These are phyloP conservation scores for Dothistroma pini DNA, from an alignment of 2,329 filamentous ascomycete genomes.

Conservation along the genomic window DNA sequence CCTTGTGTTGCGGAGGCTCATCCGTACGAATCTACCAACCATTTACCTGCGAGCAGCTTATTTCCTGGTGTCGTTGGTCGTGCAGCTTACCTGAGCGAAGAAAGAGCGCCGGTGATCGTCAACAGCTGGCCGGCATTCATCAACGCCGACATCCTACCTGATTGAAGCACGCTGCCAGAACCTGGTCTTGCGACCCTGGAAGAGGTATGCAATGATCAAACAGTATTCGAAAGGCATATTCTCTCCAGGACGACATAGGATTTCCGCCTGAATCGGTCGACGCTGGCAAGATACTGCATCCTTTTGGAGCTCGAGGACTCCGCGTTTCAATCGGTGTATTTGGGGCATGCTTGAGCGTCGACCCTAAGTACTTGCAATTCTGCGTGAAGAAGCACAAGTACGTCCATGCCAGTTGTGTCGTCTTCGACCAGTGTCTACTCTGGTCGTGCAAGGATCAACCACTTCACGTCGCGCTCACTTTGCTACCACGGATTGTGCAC, in stretches of 20 bases:
- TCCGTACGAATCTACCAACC: constrained; percentile 6
- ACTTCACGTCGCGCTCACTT: no score
- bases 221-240: neutral
- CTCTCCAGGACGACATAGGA: no score
- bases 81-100: neutral
- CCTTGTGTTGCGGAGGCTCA: constrained; percentile 3
- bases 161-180: neutral
- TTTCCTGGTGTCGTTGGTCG: neutral
- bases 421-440: no score
- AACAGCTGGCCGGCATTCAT: neutral
- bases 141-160: neutral
- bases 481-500: no score
- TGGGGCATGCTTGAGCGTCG: no score
- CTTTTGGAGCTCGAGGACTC: neutral
- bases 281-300: neutral
- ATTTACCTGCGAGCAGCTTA: constrained; percentile 2
- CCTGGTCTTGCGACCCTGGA: neutral
- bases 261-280: neutral
- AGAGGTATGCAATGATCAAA: neutral
- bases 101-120: neutral
- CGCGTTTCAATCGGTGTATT: no score
- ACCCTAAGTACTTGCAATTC: no score
- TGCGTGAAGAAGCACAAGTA: no score
- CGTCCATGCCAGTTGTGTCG: no score
- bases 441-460: no score